Conservation (phyloP, 2,329 filamentous ascomycete genomes). For the Penicillium sp. region DNA sequence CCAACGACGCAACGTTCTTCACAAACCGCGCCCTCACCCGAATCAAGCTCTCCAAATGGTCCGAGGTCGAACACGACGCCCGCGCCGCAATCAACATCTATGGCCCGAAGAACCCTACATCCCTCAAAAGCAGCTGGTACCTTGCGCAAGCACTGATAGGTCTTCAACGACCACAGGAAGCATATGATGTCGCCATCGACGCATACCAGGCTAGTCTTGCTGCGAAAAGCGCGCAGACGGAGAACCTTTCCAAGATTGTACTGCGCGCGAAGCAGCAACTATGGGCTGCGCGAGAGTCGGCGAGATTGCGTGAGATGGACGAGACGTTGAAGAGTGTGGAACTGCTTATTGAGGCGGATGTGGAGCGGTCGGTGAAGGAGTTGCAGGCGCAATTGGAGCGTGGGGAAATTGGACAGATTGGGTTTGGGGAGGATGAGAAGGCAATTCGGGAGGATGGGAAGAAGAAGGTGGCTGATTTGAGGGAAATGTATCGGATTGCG, state of each 20-base stretch:
- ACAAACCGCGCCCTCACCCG: conserved; percentile 86
- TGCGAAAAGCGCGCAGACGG: conserved; percentile 64
- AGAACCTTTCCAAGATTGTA: conserved; percentile 70
- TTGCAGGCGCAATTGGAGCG: conserved; percentile 35
- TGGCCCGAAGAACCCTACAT: conserved; percentile 47
- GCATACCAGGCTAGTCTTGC: conserved; percentile 71
- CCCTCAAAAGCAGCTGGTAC: conserved; percentile 81
- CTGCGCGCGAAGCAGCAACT: conserved; percentile 78
- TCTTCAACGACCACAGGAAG: conserved; percentile 69
- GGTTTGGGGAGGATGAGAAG: conserved; percentile 66
- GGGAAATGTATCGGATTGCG: conserved; percentile 44
- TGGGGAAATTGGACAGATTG: conserved; percentile 55
- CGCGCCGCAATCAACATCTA: conserved; percentile 68
- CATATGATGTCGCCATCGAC: conserved; percentile 64
- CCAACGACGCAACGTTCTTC: conserved; percentile 74
- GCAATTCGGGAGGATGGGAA: conserved; percentile 52
- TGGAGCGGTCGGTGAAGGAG: conserved; percentile 36
- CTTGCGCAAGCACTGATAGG: conserved; percentile 80
- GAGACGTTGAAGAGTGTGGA: conserved; percentile 43
- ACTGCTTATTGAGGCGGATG: conserved; percentile 39
- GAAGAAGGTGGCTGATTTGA: conserved; percentile 47
- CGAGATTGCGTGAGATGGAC: conserved; percentile 46
- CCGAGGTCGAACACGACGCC: conserved; percentile 75
- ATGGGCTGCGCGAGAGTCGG: conserved; percentile 71
- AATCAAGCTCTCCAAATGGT: conserved; percentile 70